phyloP scores from a whole-genome alignment of 352 stramenopile genomes.

The Globisporangium lucens region DNA sequence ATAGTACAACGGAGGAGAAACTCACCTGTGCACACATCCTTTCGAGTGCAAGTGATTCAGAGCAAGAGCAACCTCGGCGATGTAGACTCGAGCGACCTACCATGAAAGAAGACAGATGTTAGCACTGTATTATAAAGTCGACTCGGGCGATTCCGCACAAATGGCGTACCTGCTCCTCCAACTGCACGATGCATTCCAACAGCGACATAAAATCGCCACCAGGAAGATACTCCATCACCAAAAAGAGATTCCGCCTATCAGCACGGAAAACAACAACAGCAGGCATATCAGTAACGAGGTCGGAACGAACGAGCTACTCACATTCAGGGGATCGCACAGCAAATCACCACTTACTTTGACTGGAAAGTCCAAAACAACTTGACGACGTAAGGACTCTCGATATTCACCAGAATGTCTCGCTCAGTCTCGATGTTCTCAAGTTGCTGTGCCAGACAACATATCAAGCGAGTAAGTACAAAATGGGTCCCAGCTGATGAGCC shows the following conservation, averaged over 20 bases:
- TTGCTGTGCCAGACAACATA: conserved; percentile 22
- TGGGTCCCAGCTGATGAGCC: not conserved
- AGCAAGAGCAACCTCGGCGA: conserved; percentile 83
- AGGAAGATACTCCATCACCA: conserved; percentile 90
- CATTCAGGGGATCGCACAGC: not conserved
- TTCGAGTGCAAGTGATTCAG: conserved; percentile 86
- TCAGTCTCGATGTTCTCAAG: conserved; percentile 87
- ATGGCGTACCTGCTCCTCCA: conserved; percentile 70
- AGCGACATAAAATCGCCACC: conserved; percentile 90
- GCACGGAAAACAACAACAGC: not conserved
- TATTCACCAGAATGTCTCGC: conserved; percentile 82
- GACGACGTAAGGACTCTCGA: conserved; percentile 89
- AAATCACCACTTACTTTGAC: conserved; percentile 54
- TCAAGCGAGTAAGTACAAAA: not conserved
- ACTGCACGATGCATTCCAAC: conserved; percentile 83
- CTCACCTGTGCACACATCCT: conserved; percentile 77
- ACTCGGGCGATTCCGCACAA: too few species aligned
- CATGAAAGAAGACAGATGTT: conserved; percentile 1
- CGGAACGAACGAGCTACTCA: not conserved
- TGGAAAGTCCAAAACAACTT: conserved; percentile 92
- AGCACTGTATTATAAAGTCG: not conserved
- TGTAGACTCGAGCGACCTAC: conserved; percentile 84
- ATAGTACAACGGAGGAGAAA: not conserved
- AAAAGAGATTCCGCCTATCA: conserved; percentile 73
- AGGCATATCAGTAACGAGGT: conserved; percentile 19